A percentile compares a stretch with the other conserved stretches of the same genome.
These are phyloP conservation scores for Millerozyma miso DNA, from an alignment of 805 yeast genomes.

Conservation along the genomic window DNA sequence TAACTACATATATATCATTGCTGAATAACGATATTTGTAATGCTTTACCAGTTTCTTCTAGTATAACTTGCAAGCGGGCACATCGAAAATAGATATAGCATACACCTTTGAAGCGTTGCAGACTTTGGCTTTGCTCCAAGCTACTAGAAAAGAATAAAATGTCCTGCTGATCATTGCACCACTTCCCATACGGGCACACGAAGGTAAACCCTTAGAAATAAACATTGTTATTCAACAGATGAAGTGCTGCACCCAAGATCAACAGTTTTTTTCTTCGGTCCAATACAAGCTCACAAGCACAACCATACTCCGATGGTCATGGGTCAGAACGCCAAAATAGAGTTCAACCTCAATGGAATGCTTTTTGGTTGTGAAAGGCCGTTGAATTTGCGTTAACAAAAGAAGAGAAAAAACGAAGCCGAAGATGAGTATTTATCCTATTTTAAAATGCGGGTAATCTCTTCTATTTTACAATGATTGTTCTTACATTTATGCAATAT, in stretches of 20 bases:
- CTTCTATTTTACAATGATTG: background rate
- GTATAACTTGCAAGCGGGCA: too few relatives aligned
- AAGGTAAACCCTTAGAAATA: constrained; percentile 65
- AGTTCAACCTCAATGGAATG: constrained; percentile 69
- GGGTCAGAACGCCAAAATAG: constrained; percentile 63
- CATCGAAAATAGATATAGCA: too few relatives aligned
- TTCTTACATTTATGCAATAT: background rate
- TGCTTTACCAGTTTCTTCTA: too few relatives aligned
- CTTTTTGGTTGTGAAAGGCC: constrained; percentile 59
- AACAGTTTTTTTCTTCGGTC: constrained; percentile 58
- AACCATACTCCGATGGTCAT: constrained; percentile 61
- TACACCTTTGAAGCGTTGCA: too few relatives aligned
- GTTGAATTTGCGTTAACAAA: constrained; percentile 60
- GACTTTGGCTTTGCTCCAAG: too few relatives aligned
- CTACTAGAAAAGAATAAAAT: constrained; percentile 13
- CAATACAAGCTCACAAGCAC: constrained; percentile 41
- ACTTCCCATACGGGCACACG: constrained; percentile 72
- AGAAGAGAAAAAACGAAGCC: constrained; percentile 7
- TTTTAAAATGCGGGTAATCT: constrained; percentile 25
- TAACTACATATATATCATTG: too few relatives aligned
- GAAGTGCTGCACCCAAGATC: constrained; percentile 76
- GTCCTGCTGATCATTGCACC: constrained; percentile 64
- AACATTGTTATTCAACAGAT: constrained; percentile 42
- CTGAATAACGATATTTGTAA: too few relatives aligned
- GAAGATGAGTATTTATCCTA: background rate